Conservation (phyloP, 805 yeast genomes). For the Metschnikowia orientalis region DNA sequence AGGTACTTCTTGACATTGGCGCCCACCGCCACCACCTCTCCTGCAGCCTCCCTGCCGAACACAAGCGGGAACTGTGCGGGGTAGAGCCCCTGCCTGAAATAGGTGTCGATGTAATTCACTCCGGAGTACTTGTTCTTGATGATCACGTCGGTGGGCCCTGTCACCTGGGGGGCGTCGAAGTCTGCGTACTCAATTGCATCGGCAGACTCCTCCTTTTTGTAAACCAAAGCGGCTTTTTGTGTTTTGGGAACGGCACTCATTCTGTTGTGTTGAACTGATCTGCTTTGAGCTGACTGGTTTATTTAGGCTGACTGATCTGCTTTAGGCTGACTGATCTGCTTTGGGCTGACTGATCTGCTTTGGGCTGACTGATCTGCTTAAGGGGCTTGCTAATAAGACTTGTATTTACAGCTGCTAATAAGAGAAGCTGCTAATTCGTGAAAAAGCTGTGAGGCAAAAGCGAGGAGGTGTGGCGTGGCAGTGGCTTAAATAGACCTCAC, state of each 20-base stretch:
- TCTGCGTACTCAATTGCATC: slow-evolving; percentile 60
- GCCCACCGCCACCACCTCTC: slow-evolving; percentile 65
- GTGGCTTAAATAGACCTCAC: too few species aligned
- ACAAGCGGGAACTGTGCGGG: slow-evolving; percentile 55
- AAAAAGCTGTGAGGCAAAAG: too few species aligned
- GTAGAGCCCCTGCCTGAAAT: slow-evolving; percentile 77
- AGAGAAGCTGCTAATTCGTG: too few species aligned
- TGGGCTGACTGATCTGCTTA: too few species aligned
- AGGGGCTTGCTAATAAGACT: too few species aligned
- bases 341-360: too few species aligned
- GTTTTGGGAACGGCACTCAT: slow-evolving; percentile 42
- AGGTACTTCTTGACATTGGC: slow-evolving; percentile 46
- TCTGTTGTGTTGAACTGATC: too few species aligned
- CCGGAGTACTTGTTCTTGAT: slow-evolving; percentile 77
- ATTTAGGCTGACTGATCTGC: too few species aligned
- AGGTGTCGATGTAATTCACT: slow-evolving; percentile 75
- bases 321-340: too few species aligned
- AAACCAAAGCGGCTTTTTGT: slow-evolving; percentile 53
- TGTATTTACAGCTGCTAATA: too few species aligned
- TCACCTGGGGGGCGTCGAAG: slow-evolving; percentile 54
- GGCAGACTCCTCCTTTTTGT: slow-evolving; percentile 49
- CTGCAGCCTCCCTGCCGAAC: slow-evolving; percentile 73
- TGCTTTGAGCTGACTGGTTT: too few species aligned
- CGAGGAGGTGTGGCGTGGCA: too few species aligned
- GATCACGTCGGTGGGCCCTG: slow-evolving; percentile 51